Conservation (phyloP, 1,284 basidiomycete genomes). For the Ustilago esculenta region DNA sequence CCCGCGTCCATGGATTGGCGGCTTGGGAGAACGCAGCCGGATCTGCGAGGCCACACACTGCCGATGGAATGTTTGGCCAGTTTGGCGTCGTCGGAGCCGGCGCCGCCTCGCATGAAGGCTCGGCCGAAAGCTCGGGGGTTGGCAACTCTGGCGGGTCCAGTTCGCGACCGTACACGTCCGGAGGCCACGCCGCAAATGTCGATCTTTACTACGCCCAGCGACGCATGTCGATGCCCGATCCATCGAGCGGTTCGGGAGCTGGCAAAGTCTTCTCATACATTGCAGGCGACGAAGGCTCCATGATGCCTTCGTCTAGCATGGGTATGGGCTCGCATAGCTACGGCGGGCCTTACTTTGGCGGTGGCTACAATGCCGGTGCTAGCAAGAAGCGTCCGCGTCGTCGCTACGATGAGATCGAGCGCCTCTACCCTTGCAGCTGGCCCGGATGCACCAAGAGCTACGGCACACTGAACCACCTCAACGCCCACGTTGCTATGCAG, state of each 20-base stretch:
- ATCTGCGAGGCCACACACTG: constrained; percentile 57
- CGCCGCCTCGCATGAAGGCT: constrained; percentile 14
- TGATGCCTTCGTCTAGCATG: constrained; percentile 12
- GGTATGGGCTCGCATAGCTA: constrained; percentile 18
- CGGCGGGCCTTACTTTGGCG: constrained; percentile 36
- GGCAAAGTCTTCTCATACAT: constrained; percentile 57
- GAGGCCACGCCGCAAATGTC: constrained; percentile 6
- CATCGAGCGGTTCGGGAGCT: constrained; percentile 2
- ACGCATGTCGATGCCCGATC: constrained; percentile 44
- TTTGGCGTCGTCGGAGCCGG: constrained; percentile 19
- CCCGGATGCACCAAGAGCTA: constrained; percentile 84
- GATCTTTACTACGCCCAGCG: constrained; percentile 34
- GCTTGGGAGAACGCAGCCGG: constrained; percentile 57
- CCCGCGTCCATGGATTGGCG: constrained; percentile 47
- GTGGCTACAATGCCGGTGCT: constrained; percentile 22
- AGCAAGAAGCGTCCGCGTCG: constrained; percentile 58
- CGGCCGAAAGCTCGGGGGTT: constrained; percentile 9
- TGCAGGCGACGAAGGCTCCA: constrained; percentile 29
- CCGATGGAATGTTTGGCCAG: constrained; percentile 60
- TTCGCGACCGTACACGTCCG: constrained; percentile 35
- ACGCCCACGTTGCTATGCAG: constrained; percentile 91
- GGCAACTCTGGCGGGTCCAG: constrained; percentile 6
- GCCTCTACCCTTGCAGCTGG: constrained; percentile 85
- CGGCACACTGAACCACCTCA: constrained; percentile 88
- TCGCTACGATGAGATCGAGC: constrained; percentile 74